These are phyloP conservation scores for Pichia nakasei DNA, from an alignment of 805 yeast species.

Conservation along the genomic window DNA sequence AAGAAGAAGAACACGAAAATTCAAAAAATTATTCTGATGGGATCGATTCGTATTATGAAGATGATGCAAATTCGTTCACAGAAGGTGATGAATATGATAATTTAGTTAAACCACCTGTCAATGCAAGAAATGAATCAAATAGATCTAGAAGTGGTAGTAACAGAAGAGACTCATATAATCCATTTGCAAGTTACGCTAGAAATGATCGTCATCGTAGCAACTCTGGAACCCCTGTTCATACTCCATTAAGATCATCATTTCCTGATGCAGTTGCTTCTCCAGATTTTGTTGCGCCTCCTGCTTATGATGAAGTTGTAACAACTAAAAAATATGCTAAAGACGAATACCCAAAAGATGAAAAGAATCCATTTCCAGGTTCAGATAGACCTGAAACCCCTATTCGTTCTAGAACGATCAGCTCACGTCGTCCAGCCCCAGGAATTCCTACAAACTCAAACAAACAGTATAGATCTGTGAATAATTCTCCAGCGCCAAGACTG, in stretches of 20 bases:
- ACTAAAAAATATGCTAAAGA: slow-evolving; percentile 30
- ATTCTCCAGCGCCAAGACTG: slow-evolving; percentile 1
- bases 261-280: neutral
- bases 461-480: too few relatives aligned
- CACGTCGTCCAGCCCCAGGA: slow-evolving; percentile 12
- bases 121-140: slow-evolving; percentile 13
- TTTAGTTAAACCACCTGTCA: neutral
- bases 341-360: slow-evolving; percentile 36
- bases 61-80: slow-evolving; percentile 28
- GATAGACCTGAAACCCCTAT: slow-evolving; percentile 5
- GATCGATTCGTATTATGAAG: slow-evolving; percentile 31
- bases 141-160: slow-evolving; percentile 8
- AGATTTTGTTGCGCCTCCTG: slow-evolving; percentile 49
- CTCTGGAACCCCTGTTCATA: neutral
- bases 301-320: slow-evolving; percentile 58
- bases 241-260: slow-evolving; percentile 1
- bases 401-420: slow-evolving; percentile 9
- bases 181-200: slow-evolving; percentile 7
- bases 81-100: slow-evolving; percentile 16
- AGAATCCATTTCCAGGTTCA: slow-evolving; percentile 20
- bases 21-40: slow-evolving; percentile 3
- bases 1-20: slow-evolving; percentile 23
- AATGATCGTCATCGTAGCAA: slow-evolving; percentile 5
- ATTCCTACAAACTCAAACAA: slow-evolving; percentile 6
- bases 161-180: slow-evolving; percentile 10